phyloP scores from a whole-genome alignment of 495 filamentous ascomycete species.

The Neurospora tetraspora region DNA sequence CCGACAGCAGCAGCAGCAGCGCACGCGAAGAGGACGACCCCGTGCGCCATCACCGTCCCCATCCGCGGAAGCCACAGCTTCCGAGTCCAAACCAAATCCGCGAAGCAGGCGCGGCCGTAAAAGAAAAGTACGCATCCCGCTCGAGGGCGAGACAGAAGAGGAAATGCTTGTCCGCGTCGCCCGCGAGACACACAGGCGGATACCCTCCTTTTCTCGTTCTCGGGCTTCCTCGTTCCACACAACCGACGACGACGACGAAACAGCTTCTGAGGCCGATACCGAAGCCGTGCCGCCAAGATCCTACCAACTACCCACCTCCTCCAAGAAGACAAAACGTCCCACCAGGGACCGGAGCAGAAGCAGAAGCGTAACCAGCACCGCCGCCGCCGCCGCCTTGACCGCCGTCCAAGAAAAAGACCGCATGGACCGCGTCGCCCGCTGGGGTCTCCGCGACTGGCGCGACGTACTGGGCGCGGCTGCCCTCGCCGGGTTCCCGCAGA shows the following conservation, averaged over 20 bases:
- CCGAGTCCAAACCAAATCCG: background rate
- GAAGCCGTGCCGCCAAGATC: background rate
- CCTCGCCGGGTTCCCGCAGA: constrained; percentile 51
- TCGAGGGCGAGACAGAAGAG: constrained; percentile 34
- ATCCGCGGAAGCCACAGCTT: background rate
- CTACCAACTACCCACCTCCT: background rate
- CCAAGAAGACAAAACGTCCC: background rate
- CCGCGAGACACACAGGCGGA: constrained; percentile 19
- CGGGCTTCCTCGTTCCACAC: background rate
- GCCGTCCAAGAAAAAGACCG: background rate
- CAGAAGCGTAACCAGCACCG: background rate
- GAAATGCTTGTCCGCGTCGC: constrained; percentile 33
- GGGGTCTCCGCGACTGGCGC: constrained; percentile 63
- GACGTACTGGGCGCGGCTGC: constrained; percentile 68
- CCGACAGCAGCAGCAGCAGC: background rate
- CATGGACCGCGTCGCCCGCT: constrained; percentile 15
- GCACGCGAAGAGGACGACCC: background rate
- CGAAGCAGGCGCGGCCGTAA: constrained; percentile 22
- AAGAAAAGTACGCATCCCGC: constrained; percentile 22
- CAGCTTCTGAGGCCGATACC: background rate
- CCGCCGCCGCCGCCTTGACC: background rate
- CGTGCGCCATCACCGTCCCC: background rate
- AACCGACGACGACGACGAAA: background rate
- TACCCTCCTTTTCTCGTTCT: constrained; percentile 2
- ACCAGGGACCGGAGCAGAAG: background rate